A percentile compares a stretch with the other conserved stretches of the same genome.
Evolutionary conservation across 2,329 filamentous ascomycete genomes (phyloP).

Genomic region (Penicillium corylophilum): DNA sequence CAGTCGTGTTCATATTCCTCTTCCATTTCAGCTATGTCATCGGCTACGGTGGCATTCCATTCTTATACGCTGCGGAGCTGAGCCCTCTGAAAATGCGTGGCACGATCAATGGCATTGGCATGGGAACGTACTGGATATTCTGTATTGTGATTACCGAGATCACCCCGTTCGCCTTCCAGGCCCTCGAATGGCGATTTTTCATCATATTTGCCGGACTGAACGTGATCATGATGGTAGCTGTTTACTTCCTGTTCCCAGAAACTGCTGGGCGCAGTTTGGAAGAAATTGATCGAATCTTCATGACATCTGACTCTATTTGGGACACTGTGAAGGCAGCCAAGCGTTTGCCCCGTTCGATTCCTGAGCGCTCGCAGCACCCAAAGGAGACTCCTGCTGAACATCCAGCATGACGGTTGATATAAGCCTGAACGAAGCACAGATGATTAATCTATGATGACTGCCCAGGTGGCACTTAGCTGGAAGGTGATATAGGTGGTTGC

Average conservation of each 20-base stretch:
- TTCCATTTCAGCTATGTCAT: slow-evolving; percentile 9
- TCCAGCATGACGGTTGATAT: not conserved
- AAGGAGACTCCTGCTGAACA: not conserved
- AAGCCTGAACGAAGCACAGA: not conserved
- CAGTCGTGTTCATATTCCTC: slow-evolving; percentile 13
- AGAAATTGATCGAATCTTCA: slow-evolving; percentile 12
- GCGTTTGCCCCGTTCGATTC: not conserved
- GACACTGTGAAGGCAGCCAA: slow-evolving; percentile 7
- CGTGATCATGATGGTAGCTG: slow-evolving; percentile 3
- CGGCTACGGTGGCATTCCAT: slow-evolving; percentile 9
- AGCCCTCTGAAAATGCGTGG: slow-evolving; percentile 8
- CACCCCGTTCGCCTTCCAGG: slow-evolving; percentile 8
- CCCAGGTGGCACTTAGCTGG: not conserved
- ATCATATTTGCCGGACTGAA: slow-evolving; percentile 11
- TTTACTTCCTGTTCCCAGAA: slow-evolving; percentile 11
- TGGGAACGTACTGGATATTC: slow-evolving; percentile 6
- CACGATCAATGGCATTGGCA: slow-evolving; percentile 9
- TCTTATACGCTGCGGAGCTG: slow-evolving; percentile 11
- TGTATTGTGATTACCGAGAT: slow-evolving; percentile 8
- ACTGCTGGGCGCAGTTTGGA: slow-evolving; percentile 11
- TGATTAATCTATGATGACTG: not conserved
- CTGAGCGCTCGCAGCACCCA: not conserved
- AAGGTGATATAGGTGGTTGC: not conserved
- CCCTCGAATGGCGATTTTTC: slow-evolving; percentile 10
- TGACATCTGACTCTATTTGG: slow-evolving; percentile 9